Conservation (phyloP, 2,329 filamentous ascomycete species). For the Talaromyces marneffei region DNA sequence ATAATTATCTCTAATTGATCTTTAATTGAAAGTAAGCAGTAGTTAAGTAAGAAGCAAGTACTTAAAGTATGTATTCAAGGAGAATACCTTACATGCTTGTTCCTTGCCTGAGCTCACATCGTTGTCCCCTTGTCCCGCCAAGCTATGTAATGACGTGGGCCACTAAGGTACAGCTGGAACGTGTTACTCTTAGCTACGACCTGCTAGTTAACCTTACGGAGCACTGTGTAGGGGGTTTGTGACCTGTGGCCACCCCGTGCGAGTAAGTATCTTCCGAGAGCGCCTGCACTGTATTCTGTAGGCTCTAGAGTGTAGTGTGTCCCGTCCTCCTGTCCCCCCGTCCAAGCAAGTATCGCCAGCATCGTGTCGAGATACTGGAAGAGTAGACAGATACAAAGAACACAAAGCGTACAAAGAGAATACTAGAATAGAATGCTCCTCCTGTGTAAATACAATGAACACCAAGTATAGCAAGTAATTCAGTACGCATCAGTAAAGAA, state of each 20-base stretch:
- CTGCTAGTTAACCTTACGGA: not conserved
- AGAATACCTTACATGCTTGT: not conserved
- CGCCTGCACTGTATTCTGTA: no score
- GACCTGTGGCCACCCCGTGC: not conserved
- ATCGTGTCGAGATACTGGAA: no score
- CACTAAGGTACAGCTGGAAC: slow-evolving; percentile 3
- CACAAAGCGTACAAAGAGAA: no score
- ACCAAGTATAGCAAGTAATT: not conserved
- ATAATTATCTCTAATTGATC: no score
- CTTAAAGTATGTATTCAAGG: not conserved
- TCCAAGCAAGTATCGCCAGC: no score
- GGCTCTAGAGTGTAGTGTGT: no score
- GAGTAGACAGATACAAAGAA: no score
- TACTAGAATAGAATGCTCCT: no score
- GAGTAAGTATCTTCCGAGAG: not conserved
- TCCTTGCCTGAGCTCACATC: slow-evolving; percentile 1
- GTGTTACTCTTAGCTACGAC: slow-evolving; percentile 2
- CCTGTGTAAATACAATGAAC: no score
- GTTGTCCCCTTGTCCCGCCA: not conserved
- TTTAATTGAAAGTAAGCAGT: no score
- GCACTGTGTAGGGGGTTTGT: not conserved
- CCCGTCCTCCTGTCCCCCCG: no score
- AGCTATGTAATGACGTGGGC: slow-evolving; percentile 5
- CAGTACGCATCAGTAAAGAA: not conserved
- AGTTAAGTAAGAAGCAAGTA: no score